Evolutionary conservation across 495 filamentous ascomycete genomes (phyloP), one percentile per base, ranked within the genome.

Genomic region (Tetracladium marchalianum): DNA sequence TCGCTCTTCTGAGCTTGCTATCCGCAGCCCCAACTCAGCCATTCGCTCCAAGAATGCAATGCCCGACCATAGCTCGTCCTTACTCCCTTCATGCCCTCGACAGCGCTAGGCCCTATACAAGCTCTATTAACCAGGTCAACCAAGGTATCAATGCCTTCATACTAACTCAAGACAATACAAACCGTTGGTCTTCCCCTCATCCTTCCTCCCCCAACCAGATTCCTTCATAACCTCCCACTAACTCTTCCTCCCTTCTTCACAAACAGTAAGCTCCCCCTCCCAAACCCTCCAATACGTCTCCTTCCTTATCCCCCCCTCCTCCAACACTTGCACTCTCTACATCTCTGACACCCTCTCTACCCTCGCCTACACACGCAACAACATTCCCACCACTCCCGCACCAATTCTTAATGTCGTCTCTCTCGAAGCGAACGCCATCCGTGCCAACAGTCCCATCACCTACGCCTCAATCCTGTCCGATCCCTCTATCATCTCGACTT

Each of bases 381-480:
- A 13, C 15, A 9, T 15, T 18, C 15, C 27, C 13, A 10, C 8
- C 19, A n/a, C 13, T n/a, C 11, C 34, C 10, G 0, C 18, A 18
- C 22, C 39, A 35, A 35, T 12, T 10, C 10, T 38, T 8, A 67
- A 70, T 22, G n/a, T 38, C 27, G 37, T 24, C 5, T 35, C 44
- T 3, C 22, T 48, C 1, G 16, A 31, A 13, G 27, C 46, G 34
- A 44, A 44, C 18, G 67, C 67, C 31, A 16, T 17, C 13, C 35
- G 11, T 19, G 11, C 31, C 39, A 27, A 35, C 39, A n/a, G n/a
- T n/a, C n/a, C n/a, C n/a, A 11, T 31, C 33, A 49, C 36, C 35
- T 32, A 41, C 13, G 18, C 4, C 11, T 16, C 19, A 12, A 31
- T 45, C 31, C 19, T 44, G 39, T 22, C 47, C 15, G 15, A 5